Percentiles rank a stretch among this genome's conserved stretches.
These are phyloP conservation scores for Fagus sylvatica DNA, from an alignment of 306 rosid species.

Conservation along the genomic window DNA sequence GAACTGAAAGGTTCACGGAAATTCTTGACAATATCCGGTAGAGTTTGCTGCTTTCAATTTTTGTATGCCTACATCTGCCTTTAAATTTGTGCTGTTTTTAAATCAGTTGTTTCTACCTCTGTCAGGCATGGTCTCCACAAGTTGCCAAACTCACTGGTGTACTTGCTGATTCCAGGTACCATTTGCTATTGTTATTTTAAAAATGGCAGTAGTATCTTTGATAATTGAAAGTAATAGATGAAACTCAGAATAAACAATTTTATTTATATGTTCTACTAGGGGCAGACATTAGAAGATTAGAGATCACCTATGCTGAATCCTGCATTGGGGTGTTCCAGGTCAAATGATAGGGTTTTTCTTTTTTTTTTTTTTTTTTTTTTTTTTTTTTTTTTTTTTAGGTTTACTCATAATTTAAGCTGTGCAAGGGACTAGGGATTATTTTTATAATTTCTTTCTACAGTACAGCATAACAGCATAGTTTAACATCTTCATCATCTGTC, in stretches of 20 bases:
- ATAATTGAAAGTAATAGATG: neutral
- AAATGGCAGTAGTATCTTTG: constrained; percentile 1
- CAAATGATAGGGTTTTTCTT: too few species aligned
- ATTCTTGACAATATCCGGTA: constrained; percentile 75
- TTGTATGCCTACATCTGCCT: constrained; percentile 21
- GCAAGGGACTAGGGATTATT: too few species aligned
- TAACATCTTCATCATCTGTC: too few species aligned
- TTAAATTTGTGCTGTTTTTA: constrained; percentile 10
- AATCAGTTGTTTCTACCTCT: constrained; percentile 30
- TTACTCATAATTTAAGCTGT: too few species aligned
- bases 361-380: too few species aligned
- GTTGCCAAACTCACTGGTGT: constrained; percentile 87
- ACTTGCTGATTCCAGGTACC: constrained; percentile 91
- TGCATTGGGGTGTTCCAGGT: too few species aligned
- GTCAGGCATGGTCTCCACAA: constrained; percentile 92
- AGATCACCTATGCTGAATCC: too few species aligned
- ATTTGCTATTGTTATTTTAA: constrained; percentile 3
- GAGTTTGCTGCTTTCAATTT: constrained; percentile 6
- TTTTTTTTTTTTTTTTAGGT: too few species aligned
- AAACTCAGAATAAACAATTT: neutral
- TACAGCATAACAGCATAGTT: too few species aligned
- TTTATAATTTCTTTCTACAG: too few species aligned
- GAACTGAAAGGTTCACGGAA: constrained; percentile 80
- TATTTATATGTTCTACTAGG: too few species aligned
- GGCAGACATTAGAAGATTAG: too few species aligned